Evolutionary conservation across 371 early-diverging fungal species (phyloP), one percentile per base, ranked within the genome.

Genomic region (Zopfochytrium polystomum): DNA sequence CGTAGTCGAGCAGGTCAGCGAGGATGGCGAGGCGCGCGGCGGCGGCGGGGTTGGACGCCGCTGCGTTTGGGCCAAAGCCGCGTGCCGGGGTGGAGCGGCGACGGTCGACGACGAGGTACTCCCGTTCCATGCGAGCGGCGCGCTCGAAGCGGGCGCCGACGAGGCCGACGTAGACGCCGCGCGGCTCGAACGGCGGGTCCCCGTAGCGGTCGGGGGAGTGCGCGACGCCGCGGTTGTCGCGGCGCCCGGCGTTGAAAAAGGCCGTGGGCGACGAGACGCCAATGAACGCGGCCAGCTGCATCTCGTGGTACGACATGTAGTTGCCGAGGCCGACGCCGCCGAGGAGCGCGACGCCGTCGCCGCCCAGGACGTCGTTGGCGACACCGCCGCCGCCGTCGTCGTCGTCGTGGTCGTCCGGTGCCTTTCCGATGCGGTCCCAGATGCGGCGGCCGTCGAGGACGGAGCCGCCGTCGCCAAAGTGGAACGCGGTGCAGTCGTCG

Each of bases 131-230:
- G 3, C 35, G 11, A 2, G 42, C 55, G 0, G 56, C 29, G n/a
- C 42, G 46, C 38, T 71, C 69, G 57, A 71, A 74, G 15, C 75
- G 66, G 1, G 70, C 52, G 0, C 75, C 75, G 2, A 74, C 75
- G 22, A 68, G 61, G 5, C 64, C 75, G 7, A 71, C 51, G 57
- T 57, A 60, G 42, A 74, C 59, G 11, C 75, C 75, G 29, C n/a
- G 49, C 11, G 7, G 27, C 9, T 43, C 46, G 48, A 51, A 55
- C 0, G 38, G 52, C 0, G 38, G 38, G 22, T 34, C 1, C 9
- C 9, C 15, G 18, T 7, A 5, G 31, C 26, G 2, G 22, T 22
- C 49, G 15, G 46, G 32, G 3, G 7, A 34, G 11, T 22, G 13
- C 5, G 32, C 23, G 22, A 59, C 51, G 7, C 34, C 49, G 23